Evolutionary conservation across 306 rosid genomes (phyloP).

Genomic region (Rubus parviflorus): DNA sequence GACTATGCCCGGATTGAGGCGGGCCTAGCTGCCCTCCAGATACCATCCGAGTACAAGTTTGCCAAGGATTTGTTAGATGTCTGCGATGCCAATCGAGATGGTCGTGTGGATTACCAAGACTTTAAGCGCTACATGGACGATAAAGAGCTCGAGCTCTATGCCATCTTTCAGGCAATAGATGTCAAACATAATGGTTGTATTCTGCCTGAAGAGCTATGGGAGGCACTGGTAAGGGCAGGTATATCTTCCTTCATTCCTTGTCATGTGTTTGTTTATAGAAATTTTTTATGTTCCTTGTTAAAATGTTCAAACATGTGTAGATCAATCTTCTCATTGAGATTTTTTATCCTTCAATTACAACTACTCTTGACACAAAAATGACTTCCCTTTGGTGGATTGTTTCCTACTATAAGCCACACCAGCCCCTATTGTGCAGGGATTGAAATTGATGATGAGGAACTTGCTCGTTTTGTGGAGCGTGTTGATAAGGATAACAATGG

Average conservation of each 20-base stretch:
- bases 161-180: conserved; percentile 83
- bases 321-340: too few species aligned
- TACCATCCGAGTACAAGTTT: conserved; percentile 77
- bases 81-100: conserved; percentile 68
- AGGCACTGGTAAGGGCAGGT: conserved; percentile 81
- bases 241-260: not conserved
- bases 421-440: conserved; percentile 66
- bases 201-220: conserved; percentile 83
- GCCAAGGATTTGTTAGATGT: conserved; percentile 71
- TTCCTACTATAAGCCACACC: conserved; percentile 53
- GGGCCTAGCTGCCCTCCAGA: conserved; percentile 64
- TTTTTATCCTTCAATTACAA: not conserved
- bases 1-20: conserved; percentile 60
- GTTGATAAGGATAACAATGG: conserved; percentile 91
- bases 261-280: not conserved
- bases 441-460: conserved; percentile 81
- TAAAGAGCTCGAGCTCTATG: conserved; percentile 82
- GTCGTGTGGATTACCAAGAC: conserved; percentile 65
- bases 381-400: conserved; percentile 11
- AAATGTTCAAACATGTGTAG: conserved; percentile 8
- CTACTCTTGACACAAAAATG: not conserved
- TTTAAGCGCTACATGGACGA: conserved; percentile 82
- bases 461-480: conserved; percentile 84
- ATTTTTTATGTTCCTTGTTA: not conserved
- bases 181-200: conserved; percentile 77